Conservation (phyloP, 192 early-diverging fungal species). For the Entomortierella beljakovae region DNA sequence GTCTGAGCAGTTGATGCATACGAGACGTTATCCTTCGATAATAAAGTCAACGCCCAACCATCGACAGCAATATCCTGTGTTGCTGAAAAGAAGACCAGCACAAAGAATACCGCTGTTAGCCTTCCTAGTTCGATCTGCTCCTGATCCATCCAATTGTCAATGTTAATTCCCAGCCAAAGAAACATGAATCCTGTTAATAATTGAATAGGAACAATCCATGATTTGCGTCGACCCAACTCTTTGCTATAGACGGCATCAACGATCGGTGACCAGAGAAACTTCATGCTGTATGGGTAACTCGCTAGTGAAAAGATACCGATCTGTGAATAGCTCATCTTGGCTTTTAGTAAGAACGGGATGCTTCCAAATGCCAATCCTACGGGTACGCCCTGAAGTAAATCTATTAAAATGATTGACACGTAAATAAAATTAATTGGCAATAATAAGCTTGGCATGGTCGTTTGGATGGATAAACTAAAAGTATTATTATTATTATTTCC, state of each 20-base stretch:
- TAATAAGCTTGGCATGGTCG: background rate
- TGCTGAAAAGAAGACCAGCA: constrained; percentile 93
- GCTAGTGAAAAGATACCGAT: constrained; percentile 95
- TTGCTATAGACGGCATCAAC: constrained; percentile 91
- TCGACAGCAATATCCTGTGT: constrained; percentile 89
- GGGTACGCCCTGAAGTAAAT: constrained; percentile 95
- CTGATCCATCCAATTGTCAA: constrained; percentile 75
- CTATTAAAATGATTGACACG: constrained; percentile 8
- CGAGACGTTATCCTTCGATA: constrained; percentile 91
- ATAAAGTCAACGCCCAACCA: constrained; percentile 95
- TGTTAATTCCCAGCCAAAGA: constrained; percentile 79
- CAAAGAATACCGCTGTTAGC: constrained; percentile 82
- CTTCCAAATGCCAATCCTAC: constrained; percentile 91
- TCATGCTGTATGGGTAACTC: constrained; percentile 96
- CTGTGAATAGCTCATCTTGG: constrained; percentile 89
- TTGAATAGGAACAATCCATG: constrained; percentile 99
- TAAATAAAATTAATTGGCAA: background rate
- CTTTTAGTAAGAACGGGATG: constrained; percentile 95
- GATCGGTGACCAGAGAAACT: constrained; percentile 98
- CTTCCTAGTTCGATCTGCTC: constrained; percentile 70
- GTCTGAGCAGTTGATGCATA: constrained; percentile 97
- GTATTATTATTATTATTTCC: background rate
- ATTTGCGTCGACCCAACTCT: constrained; percentile 90
- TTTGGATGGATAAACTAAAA: too few relatives aligned
- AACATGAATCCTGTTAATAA: constrained; percentile 83